These are phyloP conservation scores for Knoxdaviesia capensis DNA, from an alignment of 2,329 filamentous ascomycete genomes.

Conservation along the genomic window DNA sequence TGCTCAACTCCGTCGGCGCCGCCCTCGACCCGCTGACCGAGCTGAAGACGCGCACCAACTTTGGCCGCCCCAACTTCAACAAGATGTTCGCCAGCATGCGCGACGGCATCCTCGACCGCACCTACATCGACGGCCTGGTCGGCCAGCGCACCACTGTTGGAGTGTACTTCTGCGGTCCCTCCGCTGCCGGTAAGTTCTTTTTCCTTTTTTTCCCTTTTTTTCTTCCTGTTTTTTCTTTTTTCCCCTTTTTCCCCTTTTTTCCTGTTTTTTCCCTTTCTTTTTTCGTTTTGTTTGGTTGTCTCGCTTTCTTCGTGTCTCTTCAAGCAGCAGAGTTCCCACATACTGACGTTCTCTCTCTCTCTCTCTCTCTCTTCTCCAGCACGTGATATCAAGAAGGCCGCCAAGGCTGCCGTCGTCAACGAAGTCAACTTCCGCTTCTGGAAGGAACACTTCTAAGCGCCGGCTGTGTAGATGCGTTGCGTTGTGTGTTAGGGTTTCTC, in stretches of 20 bases:
- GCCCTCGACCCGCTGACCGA: conserved; percentile 68
- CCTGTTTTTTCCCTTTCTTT: neutral
- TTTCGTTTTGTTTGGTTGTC: neutral
- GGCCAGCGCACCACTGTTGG: conserved; percentile 40
- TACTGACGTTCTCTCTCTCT: conserved; percentile 57
- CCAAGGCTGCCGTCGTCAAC: conserved; percentile 47
- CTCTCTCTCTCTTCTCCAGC: conserved; percentile 20
- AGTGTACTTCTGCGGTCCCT: conserved; percentile 7
- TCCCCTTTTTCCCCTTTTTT: conserved; percentile 1
- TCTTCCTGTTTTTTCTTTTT: conserved; percentile 1
- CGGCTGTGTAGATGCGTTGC: conserved; percentile 7
- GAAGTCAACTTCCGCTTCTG: conserved; percentile 93
- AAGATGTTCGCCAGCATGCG: conserved; percentile 58
- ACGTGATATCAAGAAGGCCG: conserved; percentile 66
- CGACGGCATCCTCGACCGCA: conserved; percentile 55
- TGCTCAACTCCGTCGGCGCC: conserved; percentile 71
- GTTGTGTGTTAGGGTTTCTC: neutral
- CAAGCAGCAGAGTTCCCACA: conserved; percentile 54
- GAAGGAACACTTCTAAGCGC: conserved; percentile 83
- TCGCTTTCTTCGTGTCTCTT: conserved; percentile 30
- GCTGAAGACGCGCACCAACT: conserved; percentile 63
- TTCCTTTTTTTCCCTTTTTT: conserved; percentile 1
- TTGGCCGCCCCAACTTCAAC: conserved; percentile 69
- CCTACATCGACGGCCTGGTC: conserved; percentile 57
- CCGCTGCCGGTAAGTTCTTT: conserved; percentile 3